These are phyloP conservation scores for Fusarium globosum DNA, from an alignment of 2,329 filamentous ascomycete genomes.

Conservation along the genomic window DNA sequence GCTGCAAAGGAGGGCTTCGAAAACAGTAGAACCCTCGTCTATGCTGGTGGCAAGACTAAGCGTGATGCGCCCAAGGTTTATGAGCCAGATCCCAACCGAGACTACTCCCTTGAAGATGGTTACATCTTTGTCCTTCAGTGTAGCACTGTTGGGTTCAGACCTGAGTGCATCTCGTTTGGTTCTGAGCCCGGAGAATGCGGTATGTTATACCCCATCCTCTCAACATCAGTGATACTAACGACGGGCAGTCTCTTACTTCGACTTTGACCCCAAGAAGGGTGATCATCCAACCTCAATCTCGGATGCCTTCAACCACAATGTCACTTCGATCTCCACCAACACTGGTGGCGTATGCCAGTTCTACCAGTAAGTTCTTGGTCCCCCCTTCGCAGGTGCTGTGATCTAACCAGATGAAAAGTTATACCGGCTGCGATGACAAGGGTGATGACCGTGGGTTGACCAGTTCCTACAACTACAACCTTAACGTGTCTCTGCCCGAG, in stretches of 20 bases:
- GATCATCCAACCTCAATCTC: neutral
- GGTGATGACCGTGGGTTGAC: neutral
- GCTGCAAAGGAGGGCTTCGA: neutral
- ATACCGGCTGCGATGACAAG: neutral
- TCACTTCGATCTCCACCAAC: neutral
- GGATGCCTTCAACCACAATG: neutral
- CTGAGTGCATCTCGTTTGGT: neutral
- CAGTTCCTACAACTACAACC: neutral
- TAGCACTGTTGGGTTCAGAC: neutral
- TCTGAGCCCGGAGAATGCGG: neutral
- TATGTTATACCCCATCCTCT: neutral
- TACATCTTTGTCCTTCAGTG: conserved; percentile 1
- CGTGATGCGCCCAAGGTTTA: neutral
- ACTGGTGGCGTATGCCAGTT: conserved; percentile 2
- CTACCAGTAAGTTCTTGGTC: neutral
- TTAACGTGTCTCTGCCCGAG: neutral
- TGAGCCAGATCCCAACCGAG: neutral
- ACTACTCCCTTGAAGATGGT: neutral
- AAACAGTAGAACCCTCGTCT: neutral
- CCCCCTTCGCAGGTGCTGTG: neutral
- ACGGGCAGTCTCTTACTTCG: neutral
- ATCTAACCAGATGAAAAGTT: neutral
- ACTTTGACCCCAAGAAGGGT: neutral
- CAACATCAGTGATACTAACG: neutral
- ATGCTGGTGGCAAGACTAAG: neutral